Conservation (phyloP, 305 asterid genomes). For the Salvia sclarea region DNA sequence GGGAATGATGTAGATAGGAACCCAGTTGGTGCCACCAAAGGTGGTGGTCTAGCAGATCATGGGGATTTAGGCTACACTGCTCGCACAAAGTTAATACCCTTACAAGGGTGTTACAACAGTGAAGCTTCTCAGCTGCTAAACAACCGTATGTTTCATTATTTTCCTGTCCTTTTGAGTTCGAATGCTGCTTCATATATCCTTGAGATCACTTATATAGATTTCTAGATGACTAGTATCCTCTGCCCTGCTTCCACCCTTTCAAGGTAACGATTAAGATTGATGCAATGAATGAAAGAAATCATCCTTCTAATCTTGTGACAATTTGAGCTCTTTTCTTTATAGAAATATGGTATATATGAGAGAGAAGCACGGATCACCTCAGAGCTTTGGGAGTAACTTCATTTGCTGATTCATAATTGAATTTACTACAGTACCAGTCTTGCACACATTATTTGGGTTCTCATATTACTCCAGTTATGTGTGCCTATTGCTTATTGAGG, state of each 20-base stretch:
- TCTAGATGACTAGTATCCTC: neutral
- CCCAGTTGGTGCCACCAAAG: constrained; percentile 45
- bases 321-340: constrained; percentile 13
- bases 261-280: constrained; percentile 15
- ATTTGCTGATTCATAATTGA: neutral
- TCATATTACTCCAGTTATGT: neutral
- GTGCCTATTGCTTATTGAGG: constrained; percentile 9
- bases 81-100: constrained; percentile 52
- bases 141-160: constrained; percentile 52
- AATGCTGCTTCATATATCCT: constrained; percentile 12
- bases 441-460: neutral
- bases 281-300: neutral
- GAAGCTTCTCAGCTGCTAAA: constrained; percentile 68
- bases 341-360: neutral
- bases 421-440: constrained; percentile 7
- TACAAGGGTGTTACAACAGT: constrained; percentile 67
- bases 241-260: neutral
- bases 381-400: constrained; percentile 18
- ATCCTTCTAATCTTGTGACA: neutral
- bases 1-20: constrained; percentile 61
- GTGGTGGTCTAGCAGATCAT: constrained; percentile 45
- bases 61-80: constrained; percentile 53
- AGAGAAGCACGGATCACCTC: neutral
- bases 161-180: constrained; percentile 1
- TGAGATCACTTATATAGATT: constrained; percentile 24